Conservation (phyloP, 192 early-diverging fungal species). For the Umbelopsis isabellina region DNA sequence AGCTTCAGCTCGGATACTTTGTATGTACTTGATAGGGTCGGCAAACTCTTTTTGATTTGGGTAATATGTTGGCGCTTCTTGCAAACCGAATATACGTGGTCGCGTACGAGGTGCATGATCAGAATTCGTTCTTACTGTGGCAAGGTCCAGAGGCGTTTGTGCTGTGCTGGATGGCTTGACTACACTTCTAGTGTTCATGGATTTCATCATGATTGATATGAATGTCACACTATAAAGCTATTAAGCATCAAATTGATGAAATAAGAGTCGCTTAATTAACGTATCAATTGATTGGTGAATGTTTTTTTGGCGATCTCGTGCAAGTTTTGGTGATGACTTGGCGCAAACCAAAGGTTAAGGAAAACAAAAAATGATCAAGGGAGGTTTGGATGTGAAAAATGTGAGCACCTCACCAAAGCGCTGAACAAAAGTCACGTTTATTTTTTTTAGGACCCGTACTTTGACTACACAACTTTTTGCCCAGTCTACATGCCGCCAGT, state of each 20-base stretch:
- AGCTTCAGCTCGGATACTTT: conserved; percentile 73
- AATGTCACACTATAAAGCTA: not conserved
- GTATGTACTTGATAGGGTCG: conserved; percentile 86
- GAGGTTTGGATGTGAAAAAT: too few species aligned
- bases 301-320: too few species aligned
- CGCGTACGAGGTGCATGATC: conserved; percentile 56
- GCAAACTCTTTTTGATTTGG: conserved; percentile 83
- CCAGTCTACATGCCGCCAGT: too few species aligned
- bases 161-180: conserved; percentile 86
- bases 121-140: conserved; percentile 80
- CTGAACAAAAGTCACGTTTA: too few species aligned
- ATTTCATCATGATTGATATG: conserved; percentile 15
- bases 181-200: conserved; percentile 20
- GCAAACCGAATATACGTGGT: conserved; percentile 71
- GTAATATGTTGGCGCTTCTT: conserved; percentile 76
- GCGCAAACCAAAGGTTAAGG: too few species aligned
- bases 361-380: too few species aligned
- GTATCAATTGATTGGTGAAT: too few species aligned
- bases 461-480: too few species aligned
- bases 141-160: conserved; percentile 93
- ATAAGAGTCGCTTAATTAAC: not conserved
- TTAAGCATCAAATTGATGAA: not conserved
- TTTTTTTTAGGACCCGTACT: too few species aligned
- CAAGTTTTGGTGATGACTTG: too few species aligned
- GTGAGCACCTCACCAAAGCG: too few species aligned